These are phyloP conservation scores for Mallotus nudiflorus DNA, from an alignment of 345 rosid genomes.

Conservation along the genomic window DNA sequence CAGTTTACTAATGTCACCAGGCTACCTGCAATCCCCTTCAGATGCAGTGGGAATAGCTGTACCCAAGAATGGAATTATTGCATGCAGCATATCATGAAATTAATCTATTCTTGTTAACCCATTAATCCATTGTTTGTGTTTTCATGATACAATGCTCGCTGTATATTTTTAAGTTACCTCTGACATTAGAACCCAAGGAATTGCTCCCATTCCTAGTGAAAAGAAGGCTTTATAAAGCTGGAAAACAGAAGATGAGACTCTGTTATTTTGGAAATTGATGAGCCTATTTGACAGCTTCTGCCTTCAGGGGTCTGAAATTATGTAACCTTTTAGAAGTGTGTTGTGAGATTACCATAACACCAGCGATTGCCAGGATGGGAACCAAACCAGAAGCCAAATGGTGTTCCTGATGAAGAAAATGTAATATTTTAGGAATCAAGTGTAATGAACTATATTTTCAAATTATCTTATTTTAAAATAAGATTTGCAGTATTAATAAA, in stretches of 20 bases:
- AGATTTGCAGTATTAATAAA: no score
- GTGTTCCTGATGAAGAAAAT: slow-evolving; percentile 29
- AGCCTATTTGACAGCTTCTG: background rate
- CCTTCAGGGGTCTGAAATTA: background rate
- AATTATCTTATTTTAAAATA: no score
- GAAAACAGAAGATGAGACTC: background rate
- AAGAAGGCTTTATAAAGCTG: slow-evolving; percentile 26
- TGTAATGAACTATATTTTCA: no score
- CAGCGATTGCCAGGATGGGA: slow-evolving; percentile 38
- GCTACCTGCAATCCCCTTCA: slow-evolving; percentile 7
- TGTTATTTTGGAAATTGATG: background rate
- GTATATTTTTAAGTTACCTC: slow-evolving; percentile 21
- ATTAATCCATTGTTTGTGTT: no score
- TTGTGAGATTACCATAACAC: slow-evolving; percentile 40
- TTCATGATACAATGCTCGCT: background rate
- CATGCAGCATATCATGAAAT: no score
- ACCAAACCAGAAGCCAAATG: slow-evolving; percentile 29
- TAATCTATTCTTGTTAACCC: no score
- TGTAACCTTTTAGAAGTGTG: background rate
- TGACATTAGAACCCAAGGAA: slow-evolving; percentile 40
- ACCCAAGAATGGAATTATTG: background rate
- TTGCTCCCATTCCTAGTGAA: slow-evolving; percentile 27
- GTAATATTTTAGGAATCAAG: background rate
- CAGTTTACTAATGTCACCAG: slow-evolving; percentile 12
- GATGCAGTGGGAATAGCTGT: slow-evolving; percentile 9